Base-by-base conservation (phyloP, 2,329 filamentous ascomycete species). In the Penicillium sp. region DNA sequence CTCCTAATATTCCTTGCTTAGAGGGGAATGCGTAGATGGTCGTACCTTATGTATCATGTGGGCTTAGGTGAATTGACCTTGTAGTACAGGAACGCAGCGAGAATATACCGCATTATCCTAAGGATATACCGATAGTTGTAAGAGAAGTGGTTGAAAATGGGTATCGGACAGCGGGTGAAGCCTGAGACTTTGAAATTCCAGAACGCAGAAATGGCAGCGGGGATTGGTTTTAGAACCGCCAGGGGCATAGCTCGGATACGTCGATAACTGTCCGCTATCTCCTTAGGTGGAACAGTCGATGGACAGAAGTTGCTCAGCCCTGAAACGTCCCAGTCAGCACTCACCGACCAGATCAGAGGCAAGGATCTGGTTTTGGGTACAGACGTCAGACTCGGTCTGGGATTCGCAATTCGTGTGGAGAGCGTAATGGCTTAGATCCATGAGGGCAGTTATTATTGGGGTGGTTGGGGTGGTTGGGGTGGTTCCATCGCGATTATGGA, bases 401-500 rank as follows among this genome's bases (percentile, higher is more conserved):
- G 60, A 2, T 59, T 63, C 20, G 62, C 38, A 8, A 35, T 64
- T 39, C 42, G 54, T 2, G 39, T 38, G 3, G 62, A 48, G 5
- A 59, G 57, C 22, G 55, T 31, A 10, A 48, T 59, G 39, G 47
- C 54, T 31, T 66, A 48, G 54, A 42, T 42, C 60, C 38, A 58
- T 48, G 14, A 49, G 34, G 38, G 54, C 15, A 22, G 57, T 34
- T 63, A 55, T 45, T 64, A 58, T 31, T 69, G 65, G 67, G 62
- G 63, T 1, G 64, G 67, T n/a, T n/a, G n/a, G n/a, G n/a, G n/a
- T n/a, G n/a, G n/a, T n/a, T 69, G 58, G 52, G 66, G 66, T n/a
- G 67, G 65, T 31, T 64, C 60, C 1, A 42, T 63, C 10, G 58
- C 31, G 0, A 62, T 68, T 25, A 61, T 63, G 54, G 67, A 69